A percentile compares a stretch with the other conserved stretches of the same genome.
Conservation (phyloP, 495 filamentous ascomycete species). For the Lineolata rhizophorae region DNA sequence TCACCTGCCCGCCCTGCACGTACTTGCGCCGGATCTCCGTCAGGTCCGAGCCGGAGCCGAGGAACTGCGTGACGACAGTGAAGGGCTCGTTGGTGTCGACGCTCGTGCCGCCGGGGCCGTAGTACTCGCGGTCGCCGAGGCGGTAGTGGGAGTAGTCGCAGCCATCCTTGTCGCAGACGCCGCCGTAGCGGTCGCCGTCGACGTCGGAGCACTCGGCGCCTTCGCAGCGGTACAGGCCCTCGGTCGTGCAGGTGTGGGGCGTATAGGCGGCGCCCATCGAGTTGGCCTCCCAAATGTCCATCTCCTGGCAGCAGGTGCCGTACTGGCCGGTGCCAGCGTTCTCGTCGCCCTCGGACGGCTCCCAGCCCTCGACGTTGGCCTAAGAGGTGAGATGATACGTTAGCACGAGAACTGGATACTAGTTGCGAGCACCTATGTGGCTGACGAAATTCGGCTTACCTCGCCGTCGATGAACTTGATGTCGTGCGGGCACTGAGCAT, state of each 20-base stretch:
- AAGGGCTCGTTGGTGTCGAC: constrained; percentile 39
- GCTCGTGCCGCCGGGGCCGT: constrained; percentile 25
- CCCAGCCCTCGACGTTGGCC: constrained; percentile 23
- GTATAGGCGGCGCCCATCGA: constrained; percentile 14
- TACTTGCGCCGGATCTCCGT: constrained; percentile 38
- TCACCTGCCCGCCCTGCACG: constrained; percentile 34
- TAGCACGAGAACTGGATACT: too few species aligned
- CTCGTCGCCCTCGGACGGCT: not conserved
- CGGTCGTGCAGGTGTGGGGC: constrained; percentile 13
- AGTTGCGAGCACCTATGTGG: too few species aligned
- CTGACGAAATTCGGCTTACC: too few species aligned
- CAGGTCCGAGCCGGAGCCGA: constrained; percentile 29
- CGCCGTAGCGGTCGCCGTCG: constrained; percentile 11
- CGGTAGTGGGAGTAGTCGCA: constrained; percentile 45
- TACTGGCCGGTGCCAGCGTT: constrained; percentile 9
- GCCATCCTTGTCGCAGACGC: constrained; percentile 41
- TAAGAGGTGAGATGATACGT: too few species aligned
- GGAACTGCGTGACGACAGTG: constrained; percentile 48
- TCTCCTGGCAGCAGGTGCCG: constrained; percentile 10
- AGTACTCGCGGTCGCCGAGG: constrained; percentile 31
- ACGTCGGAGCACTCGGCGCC: constrained; percentile 6
- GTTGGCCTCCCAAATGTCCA: constrained; percentile 14
- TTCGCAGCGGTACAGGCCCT: constrained; percentile 8
- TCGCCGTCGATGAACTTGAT: constrained; percentile 30
- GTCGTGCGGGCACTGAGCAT: constrained; percentile 35